Base-by-base conservation (phyloP, 2,329 filamentous ascomycete species). In the Sporothrix variecibatus region DNA sequence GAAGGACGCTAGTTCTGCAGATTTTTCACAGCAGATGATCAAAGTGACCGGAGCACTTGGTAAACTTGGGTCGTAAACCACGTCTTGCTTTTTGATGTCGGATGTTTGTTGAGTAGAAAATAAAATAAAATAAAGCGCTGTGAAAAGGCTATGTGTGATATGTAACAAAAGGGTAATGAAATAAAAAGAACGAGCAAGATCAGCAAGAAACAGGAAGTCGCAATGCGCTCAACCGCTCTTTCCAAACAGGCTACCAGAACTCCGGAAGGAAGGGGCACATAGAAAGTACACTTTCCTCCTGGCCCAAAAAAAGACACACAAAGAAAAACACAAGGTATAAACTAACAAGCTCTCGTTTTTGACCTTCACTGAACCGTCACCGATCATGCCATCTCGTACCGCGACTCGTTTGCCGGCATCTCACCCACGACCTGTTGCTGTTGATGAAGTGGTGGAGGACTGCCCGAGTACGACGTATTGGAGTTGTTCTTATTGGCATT, bases 381-480 rank as follows among this genome's bases (percentile, higher is more conserved):
- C 40, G 3, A 43, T 43, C 40, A 74, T 43, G 73, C 38, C 73
- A 74, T 69, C 73, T 74, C 73, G 26, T 74, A 64, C 15, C 70
- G 70, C 17, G 38, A 17, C 7, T 53, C n/a, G 3, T 12, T 20
- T 4, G 49, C 40, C 5, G 73, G 70, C 70, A 74, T 46, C 43
- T 70, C 73, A 26, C 49, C 58, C n/a, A 68, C n/a, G 40, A n/a
- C 20, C 12, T 43, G 40, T 64, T 68, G 70, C 31, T 43, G 56
- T 28, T 67, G 60, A 46, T 49, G 60, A 12, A 38, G n/a, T n/a
- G 40, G 46, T 4, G 73, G 46, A 17, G 68, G 58, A 20, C n/a
- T 68, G 62, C 71, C 40, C 31, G 49, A 51, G 60, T 67, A 68
- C 7, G 20, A 15, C 5, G 31, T n/a, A 38, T 51, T 26, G 34